phyloP scores from a whole-genome alignment of 495 filamentous ascomycete species.

The Tuber borchii region DNA sequence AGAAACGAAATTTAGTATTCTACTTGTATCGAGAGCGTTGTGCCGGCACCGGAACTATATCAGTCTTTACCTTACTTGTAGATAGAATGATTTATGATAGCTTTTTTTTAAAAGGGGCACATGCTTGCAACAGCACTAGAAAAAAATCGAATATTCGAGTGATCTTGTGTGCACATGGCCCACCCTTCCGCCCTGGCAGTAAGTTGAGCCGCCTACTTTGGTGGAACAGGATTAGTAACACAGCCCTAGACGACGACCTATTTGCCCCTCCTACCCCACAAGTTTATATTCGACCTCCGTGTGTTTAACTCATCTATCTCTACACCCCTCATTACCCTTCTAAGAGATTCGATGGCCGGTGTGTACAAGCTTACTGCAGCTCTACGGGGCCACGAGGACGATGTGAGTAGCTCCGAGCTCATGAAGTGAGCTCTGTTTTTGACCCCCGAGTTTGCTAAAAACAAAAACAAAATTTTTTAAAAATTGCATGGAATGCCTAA shows the following conservation, averaged over 20 bases:
- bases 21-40: background rate
- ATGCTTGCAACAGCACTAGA: too few relatives aligned
- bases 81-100: background rate
- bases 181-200: background rate
- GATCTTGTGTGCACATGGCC: background rate
- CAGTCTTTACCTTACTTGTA: background rate
- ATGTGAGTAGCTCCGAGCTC: constrained; percentile 55
- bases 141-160: background rate
- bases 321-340: background rate
- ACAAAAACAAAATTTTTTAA: background rate
- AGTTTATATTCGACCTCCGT: background rate
- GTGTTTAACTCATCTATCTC: background rate
- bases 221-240: background rate
- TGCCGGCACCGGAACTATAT: background rate
- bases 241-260: constrained; percentile 12
- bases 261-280: constrained; percentile 24
- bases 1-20: background rate
- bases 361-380: constrained; percentile 78
- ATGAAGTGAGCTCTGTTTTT: constrained; percentile 11
- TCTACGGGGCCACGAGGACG: constrained; percentile 70
- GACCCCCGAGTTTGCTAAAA: constrained; percentile 10
- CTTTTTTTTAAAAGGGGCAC: too few relatives aligned
- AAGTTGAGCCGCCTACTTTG: background rate
- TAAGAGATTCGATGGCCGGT: constrained; percentile 43
- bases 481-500: constrained; percentile 22